A percentile compares a stretch with the other conserved stretches of the same genome.
Evolutionary conservation across 208 protist genomes (phyloP).

Genomic region (Trypanosoma congolense): DNA sequence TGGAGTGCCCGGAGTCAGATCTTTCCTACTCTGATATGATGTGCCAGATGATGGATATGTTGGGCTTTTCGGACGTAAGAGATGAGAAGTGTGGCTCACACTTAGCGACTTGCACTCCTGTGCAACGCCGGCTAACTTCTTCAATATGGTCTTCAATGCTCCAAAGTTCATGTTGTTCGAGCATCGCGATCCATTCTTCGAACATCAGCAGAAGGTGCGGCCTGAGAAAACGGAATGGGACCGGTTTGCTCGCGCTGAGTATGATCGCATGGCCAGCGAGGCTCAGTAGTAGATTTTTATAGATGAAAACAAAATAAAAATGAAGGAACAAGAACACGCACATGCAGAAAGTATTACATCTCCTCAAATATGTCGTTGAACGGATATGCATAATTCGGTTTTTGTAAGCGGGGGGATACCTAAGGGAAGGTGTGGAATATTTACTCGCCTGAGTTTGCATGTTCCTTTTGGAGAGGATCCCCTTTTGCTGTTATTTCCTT

Average conservation of each 20-base stretch:
- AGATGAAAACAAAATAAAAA: no score
- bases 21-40: slow-evolving; percentile 84
- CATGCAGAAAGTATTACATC: no score
- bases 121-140: slow-evolving; percentile 84
- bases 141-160: slow-evolving; percentile 95
- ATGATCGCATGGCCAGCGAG: slow-evolving; percentile 87
- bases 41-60: slow-evolving; percentile 95
- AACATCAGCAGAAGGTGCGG: slow-evolving; percentile 62
- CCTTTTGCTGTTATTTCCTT: no score
- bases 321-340: no score
- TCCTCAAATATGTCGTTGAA: no score
- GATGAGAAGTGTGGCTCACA: slow-evolving; percentile 59
- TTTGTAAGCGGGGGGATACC: no score
- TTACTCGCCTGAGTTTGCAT: no score
- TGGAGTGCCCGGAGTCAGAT: slow-evolving; percentile 48
- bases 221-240: slow-evolving; percentile 90
- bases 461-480: no score
- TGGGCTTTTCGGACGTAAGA: slow-evolving; percentile 58
- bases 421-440: no score
- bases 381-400: no score
- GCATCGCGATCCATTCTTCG: slow-evolving; percentile 84
- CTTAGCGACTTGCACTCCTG: slow-evolving; percentile 90
- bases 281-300: slow-evolving; percentile 48
- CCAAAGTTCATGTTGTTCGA: slow-evolving; percentile 93
- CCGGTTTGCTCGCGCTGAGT: slow-evolving; percentile 90